Base-by-base conservation (phyloP, 495 filamentous ascomycete species). In the Aspergillus nidulans region DNA sequence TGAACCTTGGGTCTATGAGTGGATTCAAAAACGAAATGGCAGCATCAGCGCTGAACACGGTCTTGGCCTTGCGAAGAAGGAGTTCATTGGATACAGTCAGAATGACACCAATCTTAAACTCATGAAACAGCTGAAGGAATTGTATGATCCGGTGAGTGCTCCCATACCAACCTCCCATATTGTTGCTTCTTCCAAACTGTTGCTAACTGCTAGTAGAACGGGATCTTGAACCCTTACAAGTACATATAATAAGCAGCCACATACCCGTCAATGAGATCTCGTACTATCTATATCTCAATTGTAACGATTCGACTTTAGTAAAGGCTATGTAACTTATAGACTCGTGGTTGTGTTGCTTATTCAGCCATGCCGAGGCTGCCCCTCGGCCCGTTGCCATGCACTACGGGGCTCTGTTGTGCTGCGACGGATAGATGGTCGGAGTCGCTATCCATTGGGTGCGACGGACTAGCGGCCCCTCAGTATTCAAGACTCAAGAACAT, bases 41-140 rank as follows among this genome's bases (percentile, higher is more conserved):
- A 95, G 89, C 70, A 95, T 98, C 67, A 95, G 90, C 63, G 94
- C 94, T 25, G 94, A 98, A 69, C 94, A 98, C 72, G 94, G 94
- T 7, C 73, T 98, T 26, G 94, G 94, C 6, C 65, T 98, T 59
- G 90, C 92, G 36, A 98, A 98, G 85, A 95, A 92, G 74, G 84
- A 87, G 42, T 97, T 83, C 68, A 92, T 97, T 63, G 87, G 89
- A 13, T 97, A 97, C 72, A 95, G 90, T 69, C 81, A 94, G 61
- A 91, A 84, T 52, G 83, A 88, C 30, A 91, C 84, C 4, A 92
- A 92, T 82, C 74, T 97, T 53, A 81, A 77, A 52, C 65, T 97
- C 68, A 98, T 98, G 94, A 92, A 87, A 80, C 85, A 91, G 70
- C 80, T 97, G 59, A 98, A 98, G 81, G 76, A 80, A 20, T 65